A percentile compares a stretch with the other conserved stretches of the same genome.
phyloP scores from a whole-genome alignment of 2,329 filamentous ascomycete species.

The Aureobasidium sp. region DNA sequence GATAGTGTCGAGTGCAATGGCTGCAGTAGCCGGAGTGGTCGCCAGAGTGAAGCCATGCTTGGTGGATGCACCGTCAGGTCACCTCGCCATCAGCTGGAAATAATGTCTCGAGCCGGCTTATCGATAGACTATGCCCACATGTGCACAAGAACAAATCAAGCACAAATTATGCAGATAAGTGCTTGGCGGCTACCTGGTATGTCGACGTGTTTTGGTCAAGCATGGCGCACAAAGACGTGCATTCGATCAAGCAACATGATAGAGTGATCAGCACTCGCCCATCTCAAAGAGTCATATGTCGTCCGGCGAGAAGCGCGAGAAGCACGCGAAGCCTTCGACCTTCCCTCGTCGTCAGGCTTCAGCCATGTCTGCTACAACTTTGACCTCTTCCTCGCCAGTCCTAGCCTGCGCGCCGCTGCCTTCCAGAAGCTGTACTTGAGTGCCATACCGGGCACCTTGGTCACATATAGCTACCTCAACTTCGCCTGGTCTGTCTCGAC shows the following conservation, averaged over 20 bases:
- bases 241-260: background rate
- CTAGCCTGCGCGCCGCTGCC: conserved; percentile 53
- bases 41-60: conserved; percentile 9
- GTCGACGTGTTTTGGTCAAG: background rate
- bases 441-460: conserved; percentile 53
- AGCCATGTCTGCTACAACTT: background rate
- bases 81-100: background rate
- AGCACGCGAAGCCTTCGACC: background rate
- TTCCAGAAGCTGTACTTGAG: conserved; percentile 55
- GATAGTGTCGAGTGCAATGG: background rate
- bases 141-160: background rate
- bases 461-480: conserved; percentile 54
- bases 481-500: conserved; percentile 60
- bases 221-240: conserved; percentile 1
- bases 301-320: background rate
- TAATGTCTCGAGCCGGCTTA: background rate
- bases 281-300: background rate
- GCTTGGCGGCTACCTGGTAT: conserved; percentile 4
- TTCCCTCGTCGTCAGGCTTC: background rate
- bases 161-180: background rate
- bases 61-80: background rate
- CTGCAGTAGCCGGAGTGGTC: conserved; percentile 1
- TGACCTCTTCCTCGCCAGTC: conserved; percentile 41
- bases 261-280: conserved; percentile 3
- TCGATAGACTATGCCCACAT: background rate